A percentile compares a stretch with the other conserved stretches of the same genome.
These are phyloP conservation scores for Andrographis paniculata DNA, from an alignment of 305 asterid species.

Conservation along the genomic window DNA sequence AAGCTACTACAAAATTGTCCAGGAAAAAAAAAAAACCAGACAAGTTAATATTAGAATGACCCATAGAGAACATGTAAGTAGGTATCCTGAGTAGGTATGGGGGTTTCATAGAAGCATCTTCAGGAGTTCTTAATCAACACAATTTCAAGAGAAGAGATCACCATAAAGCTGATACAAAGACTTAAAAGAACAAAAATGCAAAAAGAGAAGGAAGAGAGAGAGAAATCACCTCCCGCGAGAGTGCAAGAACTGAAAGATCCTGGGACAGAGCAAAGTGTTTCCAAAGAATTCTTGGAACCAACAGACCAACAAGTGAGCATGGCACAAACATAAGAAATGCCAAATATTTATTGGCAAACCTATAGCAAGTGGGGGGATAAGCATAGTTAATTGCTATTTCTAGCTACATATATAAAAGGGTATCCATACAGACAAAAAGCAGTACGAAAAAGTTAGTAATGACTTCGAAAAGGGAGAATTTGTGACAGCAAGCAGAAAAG, in stretches of 20 bases:
- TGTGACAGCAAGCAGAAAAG: slow-evolving; percentile 6
- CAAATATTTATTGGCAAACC: slow-evolving; percentile 78
- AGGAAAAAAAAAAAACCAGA: neutral
- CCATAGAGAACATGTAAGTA: no score
- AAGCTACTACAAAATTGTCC: no score
- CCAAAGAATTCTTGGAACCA: slow-evolving; percentile 66
- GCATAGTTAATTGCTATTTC: slow-evolving; percentile 12
- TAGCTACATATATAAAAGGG: slow-evolving; percentile 4
- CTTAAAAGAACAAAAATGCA: no score
- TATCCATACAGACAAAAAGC: slow-evolving; percentile 5
- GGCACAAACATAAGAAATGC: slow-evolving; percentile 92
- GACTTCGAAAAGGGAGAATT: neutral
- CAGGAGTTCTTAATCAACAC: slow-evolving; percentile 11
- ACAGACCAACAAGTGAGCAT: slow-evolving; percentile 76
- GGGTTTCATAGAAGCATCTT: slow-evolving; percentile 14
- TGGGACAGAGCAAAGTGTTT: slow-evolving; percentile 67
- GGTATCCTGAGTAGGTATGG: neutral
- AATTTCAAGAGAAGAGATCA: slow-evolving; percentile 2
- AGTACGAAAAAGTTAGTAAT: neutral
- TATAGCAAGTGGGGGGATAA: slow-evolving; percentile 23
- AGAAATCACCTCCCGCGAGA: slow-evolving; percentile 71
- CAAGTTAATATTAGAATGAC: no score
- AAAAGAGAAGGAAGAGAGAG: slow-evolving; percentile 14
- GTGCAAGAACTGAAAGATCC: slow-evolving; percentile 34
- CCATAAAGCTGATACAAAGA: no score